Evolutionary conservation across 2,329 filamentous ascomycete species (phyloP).

Genomic region (Trichoderma pleuroti): DNA sequence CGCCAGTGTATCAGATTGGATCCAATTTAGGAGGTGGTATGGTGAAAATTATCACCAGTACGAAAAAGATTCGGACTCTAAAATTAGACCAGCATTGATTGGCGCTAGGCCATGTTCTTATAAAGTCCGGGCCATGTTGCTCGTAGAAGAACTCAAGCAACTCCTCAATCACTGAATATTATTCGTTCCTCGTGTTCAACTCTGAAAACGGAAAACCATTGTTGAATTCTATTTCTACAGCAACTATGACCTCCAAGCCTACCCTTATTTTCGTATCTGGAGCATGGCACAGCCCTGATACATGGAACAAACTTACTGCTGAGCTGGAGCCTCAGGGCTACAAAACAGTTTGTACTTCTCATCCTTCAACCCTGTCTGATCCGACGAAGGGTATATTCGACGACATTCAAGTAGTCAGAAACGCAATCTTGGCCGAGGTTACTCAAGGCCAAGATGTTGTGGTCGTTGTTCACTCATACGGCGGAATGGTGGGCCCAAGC

Average conservation of each 20-base stretch:
- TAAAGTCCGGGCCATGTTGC: not conserved
- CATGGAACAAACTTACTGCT: slow-evolving; percentile 35
- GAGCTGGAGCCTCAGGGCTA: slow-evolving; percentile 33
- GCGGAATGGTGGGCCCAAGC: slow-evolving; percentile 44
- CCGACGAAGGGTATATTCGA: slow-evolving; percentile 38
- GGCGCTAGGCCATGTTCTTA: not conserved
- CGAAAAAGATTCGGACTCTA: slow-evolving; percentile 8
- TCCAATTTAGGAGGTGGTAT: not conserved
- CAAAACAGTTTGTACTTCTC: slow-evolving; percentile 35
- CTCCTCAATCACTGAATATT: not conserved
- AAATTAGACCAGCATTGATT: not conserved
- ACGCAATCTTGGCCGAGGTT: slow-evolving; percentile 36
- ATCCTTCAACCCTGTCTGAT: slow-evolving; percentile 38
- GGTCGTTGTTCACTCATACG: slow-evolving; percentile 48
- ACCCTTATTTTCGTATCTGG: slow-evolving; percentile 45
- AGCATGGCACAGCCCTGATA: slow-evolving; percentile 43
- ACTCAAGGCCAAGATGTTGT: slow-evolving; percentile 41
- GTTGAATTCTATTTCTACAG: not conserved
- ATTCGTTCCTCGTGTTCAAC: not conserved
- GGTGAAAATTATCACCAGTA: not conserved
- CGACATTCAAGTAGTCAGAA: slow-evolving; percentile 40
- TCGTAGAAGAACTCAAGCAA: not conserved
- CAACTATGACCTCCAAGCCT: slow-evolving; percentile 26
- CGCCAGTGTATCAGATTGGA: not conserved
- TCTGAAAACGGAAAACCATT: not conserved